Percentiles rank a stretch among this genome's conserved stretches.
Evolutionary conservation across 2,329 filamentous ascomycete species (phyloP).

Genomic region (Monosporascus sp.): DNA sequence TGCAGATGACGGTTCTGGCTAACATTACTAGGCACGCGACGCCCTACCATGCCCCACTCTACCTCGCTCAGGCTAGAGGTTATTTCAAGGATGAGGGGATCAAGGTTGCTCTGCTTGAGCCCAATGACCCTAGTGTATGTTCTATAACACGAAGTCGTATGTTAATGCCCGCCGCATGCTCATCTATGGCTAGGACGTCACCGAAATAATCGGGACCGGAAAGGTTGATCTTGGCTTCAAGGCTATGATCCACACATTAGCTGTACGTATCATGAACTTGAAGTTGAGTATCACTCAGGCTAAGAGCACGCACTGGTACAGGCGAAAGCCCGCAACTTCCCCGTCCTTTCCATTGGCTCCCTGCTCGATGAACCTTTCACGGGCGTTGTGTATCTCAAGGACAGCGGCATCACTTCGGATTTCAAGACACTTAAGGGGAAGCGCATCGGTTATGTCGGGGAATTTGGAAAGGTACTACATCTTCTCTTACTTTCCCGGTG

Average conservation of each 20-base stretch:
- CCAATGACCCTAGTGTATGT: conserved; percentile 67
- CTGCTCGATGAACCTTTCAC: conserved; percentile 78
- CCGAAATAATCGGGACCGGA: conserved; percentile 71
- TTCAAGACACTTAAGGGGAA: conserved; percentile 72
- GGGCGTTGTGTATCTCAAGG: conserved; percentile 70
- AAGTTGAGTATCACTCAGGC: background rate
- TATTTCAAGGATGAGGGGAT: conserved; percentile 72
- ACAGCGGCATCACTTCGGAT: conserved; percentile 67
- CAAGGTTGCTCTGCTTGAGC: conserved; percentile 72
- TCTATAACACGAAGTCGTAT: background rate
- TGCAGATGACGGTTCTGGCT: conserved; percentile 8
- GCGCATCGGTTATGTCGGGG: conserved; percentile 73
- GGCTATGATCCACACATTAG: conserved; percentile 78
- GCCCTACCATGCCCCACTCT: conserved; percentile 73
- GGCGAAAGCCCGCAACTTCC: conserved; percentile 72
- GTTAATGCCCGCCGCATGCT: conserved; percentile 7
- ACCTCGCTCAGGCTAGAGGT: conserved; percentile 70
- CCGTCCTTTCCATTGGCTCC: conserved; percentile 66
- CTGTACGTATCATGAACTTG: conserved; percentile 37
- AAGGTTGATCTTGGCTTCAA: conserved; percentile 78
- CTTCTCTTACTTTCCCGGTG: too few relatives aligned
- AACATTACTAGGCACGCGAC: conserved; percentile 62
- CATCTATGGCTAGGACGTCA: conserved; percentile 55
- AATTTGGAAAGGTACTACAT: conserved; percentile 58
- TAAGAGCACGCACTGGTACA: conserved; percentile 21